Base-by-base conservation (phyloP, 345 rosid species). In the Ceriops zippeliana region DNA sequence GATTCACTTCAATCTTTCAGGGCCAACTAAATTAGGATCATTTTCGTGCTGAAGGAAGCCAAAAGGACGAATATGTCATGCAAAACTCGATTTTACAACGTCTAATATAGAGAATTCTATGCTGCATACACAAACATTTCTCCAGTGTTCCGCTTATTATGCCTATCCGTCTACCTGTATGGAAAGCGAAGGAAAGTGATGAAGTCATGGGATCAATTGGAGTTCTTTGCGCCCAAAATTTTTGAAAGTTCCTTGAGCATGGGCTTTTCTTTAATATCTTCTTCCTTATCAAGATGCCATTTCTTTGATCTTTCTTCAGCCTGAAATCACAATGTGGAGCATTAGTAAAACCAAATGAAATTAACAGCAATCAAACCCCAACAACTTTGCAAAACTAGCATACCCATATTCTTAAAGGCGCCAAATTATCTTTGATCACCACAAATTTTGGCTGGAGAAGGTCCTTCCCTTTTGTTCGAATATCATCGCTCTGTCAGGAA, bases 401-500 rank as follows among this genome's bases (percentile, higher is more conserved):
- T 85, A 93, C 98, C 98, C 96, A 89, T 74, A 70, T 78, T 79
- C 72, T 83, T 27, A 91, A 30, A 15, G 98, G 98, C 51, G 70
- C 70, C 58, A 86, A 59, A 68, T 82, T 90, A 73, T 85, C 88
- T 71, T 76, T 87, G 60, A 93, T 68, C 20, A 60, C 75, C 62
- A 82, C 90, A 46, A 83, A 7, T 65, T 78, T 88, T 8, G 96
- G 97, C 72, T 87, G 88, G 61, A 90, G 69, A 20, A 87, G 58
- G 74, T 86, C 87, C 73, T 75, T 89, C 34, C 87, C 89, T 80
- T 78, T 91, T 7, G 42, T 68, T 71, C 68, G 82, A 62, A 93
- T 63, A 73, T 88, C 92, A 80, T 86, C 88, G 6, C 75, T 78
- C 98, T 91, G 75, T 38, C 59, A 64, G 17, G 65, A 28, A 42